Percentiles rank a stretch among this genome's conserved stretches.
Conservation (phyloP, 208 protist genomes). For the Leishmania aethiopica region DNA sequence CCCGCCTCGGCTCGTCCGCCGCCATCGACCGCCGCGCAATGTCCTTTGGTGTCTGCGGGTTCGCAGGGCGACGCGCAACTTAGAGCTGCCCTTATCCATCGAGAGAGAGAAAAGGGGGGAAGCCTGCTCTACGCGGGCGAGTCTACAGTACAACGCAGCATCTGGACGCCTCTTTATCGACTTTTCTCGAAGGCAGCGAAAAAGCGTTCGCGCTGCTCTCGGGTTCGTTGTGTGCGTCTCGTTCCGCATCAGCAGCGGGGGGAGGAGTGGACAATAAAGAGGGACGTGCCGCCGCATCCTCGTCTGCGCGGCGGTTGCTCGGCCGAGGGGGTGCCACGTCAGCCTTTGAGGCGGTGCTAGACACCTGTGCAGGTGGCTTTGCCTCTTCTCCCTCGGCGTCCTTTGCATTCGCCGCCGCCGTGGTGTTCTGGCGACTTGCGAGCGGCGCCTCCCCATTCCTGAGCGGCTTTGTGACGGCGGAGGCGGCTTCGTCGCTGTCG, state of each 20-base stretch:
- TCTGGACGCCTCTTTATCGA: conserved; percentile 3
- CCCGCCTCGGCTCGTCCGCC: background rate
- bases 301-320: background rate
- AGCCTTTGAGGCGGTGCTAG: background rate
- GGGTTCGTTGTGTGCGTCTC: background rate
- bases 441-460: background rate
- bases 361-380: background rate
- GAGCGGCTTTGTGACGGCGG: background rate
- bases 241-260: background rate
- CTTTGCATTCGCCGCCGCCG: background rate
- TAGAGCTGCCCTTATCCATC: background rate
- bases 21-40: background rate
- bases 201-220: background rate
- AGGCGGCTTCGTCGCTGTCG: background rate
- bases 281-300: background rate
- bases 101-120: background rate
- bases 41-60: background rate
- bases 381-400: background rate
- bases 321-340: background rate
- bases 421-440: background rate
- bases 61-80: background rate
- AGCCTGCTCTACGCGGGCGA: background rate
- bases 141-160: conserved; percentile 21
- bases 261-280: background rate
- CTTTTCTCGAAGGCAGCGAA: background rate